These are phyloP conservation scores for Lepidium africanum DNA, from an alignment of 345 rosid species.

Conservation along the genomic window DNA sequence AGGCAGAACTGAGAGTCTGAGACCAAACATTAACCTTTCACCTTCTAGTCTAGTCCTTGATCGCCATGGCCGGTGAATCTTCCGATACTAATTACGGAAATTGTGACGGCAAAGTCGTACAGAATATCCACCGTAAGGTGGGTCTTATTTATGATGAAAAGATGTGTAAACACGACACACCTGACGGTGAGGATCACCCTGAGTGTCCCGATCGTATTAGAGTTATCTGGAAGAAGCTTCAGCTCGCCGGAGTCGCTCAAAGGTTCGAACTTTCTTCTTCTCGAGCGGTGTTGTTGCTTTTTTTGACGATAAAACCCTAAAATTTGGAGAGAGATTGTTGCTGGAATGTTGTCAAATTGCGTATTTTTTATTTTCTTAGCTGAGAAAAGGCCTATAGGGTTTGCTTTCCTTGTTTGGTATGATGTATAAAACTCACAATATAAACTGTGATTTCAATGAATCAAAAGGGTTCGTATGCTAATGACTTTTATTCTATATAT, in stretches of 20 bases:
- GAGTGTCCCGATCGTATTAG: slow-evolving; percentile 77
- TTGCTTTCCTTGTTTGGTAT: background rate
- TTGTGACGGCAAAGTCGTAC: background rate
- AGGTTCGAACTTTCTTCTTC: too few relatives aligned
- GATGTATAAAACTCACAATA: background rate
- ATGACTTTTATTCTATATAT: background rate
- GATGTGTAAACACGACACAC: slow-evolving; percentile 72
- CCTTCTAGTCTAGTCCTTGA: background rate
- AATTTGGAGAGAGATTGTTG: background rate
- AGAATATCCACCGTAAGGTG: slow-evolving; percentile 35
- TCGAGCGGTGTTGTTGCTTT: background rate
- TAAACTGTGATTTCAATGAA: background rate
- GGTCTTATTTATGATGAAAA: slow-evolving; percentile 72
- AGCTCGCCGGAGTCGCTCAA: too few relatives aligned
- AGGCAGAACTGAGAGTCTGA: too few relatives aligned
- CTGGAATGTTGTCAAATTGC: background rate
- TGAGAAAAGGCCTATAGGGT: background rate
- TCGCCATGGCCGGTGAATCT: background rate
- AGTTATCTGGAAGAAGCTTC: too few relatives aligned
- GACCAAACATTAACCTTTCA: background rate
- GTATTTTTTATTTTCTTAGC: background rate
- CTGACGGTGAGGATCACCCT: slow-evolving; percentile 60
- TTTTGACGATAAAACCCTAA: slow-evolving; percentile 10
- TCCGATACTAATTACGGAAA: background rate
- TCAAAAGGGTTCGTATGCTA: background rate